Evolutionary conservation across 2,329 filamentous ascomycete genomes (phyloP), one percentile per base, ranked within the genome.

Genomic region (Sphaerostilbella broomeana): DNA sequence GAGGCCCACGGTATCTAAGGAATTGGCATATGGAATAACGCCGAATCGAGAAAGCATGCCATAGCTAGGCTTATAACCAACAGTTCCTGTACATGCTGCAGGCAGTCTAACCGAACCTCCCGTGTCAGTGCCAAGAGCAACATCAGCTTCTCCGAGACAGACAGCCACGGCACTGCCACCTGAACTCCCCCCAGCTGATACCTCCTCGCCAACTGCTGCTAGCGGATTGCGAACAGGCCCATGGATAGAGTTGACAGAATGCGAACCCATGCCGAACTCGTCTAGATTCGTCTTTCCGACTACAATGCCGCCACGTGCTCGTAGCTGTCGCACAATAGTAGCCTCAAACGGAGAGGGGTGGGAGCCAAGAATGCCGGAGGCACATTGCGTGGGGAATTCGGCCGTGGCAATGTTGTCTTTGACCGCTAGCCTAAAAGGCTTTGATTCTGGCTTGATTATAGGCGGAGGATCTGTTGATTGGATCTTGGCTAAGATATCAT

Each of bases 241-340:
- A 51, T 81, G 78, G 39, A 70, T 63, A 1, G 86, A 88, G 52
- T 81, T 79, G 36, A 67, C 65, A 2, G 86, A 89, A 51, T 95
- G 82, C 7, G 87, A 94, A 2, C 88, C 88, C 89, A 95, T 95
- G 19, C 89, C 88, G 58, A 95, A 95, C 58, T 94, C 92, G 63
- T 97, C 92, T 70, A 97, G 79, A 58, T 94, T 95, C 2, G 87
- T 89, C 62, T 95, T 95, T 6, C 83, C 84, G 2, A 80, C 70
- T 2, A 90, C 59, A 5, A 73, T 59, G 5, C 77, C 79, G 28
- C 82, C 84, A 5, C 74, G 70, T 19, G 67, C 57, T 40, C 75
- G 73, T 22, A 95, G 70, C 51, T 81, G 75, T 36, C 71, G 65
- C 22, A 94, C 78, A 13, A 95, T 80, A 7, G 86, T 90, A 13